phyloP scores from a whole-genome alignment of 2,329 filamentous ascomycete species.

The Cladosporium sp. region DNA sequence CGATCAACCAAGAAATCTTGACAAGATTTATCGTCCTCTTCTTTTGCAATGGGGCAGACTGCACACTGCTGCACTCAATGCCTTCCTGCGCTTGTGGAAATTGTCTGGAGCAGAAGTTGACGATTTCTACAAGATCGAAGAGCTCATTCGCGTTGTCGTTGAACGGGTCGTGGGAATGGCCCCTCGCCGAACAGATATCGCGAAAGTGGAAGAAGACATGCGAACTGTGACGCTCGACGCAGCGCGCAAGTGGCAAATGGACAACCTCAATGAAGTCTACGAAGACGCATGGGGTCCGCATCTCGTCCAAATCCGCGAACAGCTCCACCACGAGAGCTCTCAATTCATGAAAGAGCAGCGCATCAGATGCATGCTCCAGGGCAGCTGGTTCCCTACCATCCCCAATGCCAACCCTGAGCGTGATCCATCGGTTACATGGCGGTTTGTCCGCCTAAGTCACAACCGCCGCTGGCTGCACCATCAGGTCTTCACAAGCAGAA shows the following conservation, averaged over 20 bases:
- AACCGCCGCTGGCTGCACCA: constrained; percentile 90
- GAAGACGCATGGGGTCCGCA: constrained; percentile 94
- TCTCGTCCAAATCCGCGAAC: constrained; percentile 83
- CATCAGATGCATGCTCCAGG: constrained; percentile 82
- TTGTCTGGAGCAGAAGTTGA: constrained; percentile 77
- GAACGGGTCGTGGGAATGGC: constrained; percentile 87
- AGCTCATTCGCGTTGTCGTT: constrained; percentile 84
- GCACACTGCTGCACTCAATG: constrained; percentile 80
- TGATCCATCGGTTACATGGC: constrained; percentile 58
- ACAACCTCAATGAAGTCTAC: constrained; percentile 84
- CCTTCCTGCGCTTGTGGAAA: constrained; percentile 93
- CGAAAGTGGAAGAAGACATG: constrained; percentile 87
- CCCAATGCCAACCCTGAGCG: constrained; percentile 40
- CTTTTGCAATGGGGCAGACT: constrained; percentile 90
- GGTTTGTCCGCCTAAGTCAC: constrained; percentile 85
- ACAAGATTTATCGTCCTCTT: constrained; percentile 82
- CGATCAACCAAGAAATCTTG: constrained; percentile 58
- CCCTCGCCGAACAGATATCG: constrained; percentile 75
- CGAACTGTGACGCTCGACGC: constrained; percentile 76
- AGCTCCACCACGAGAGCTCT: constrained; percentile 84
- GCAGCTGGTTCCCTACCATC: constrained; percentile 78
- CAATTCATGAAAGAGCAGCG: constrained; percentile 98
- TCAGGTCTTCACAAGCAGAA: constrained; percentile 72
- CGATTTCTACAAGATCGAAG: constrained; percentile 91
- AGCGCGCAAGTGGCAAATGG: constrained; percentile 87